These are phyloP conservation scores for Dissophora ornata DNA, from an alignment of 192 early-diverging fungal genomes.

Conservation along the genomic window DNA sequence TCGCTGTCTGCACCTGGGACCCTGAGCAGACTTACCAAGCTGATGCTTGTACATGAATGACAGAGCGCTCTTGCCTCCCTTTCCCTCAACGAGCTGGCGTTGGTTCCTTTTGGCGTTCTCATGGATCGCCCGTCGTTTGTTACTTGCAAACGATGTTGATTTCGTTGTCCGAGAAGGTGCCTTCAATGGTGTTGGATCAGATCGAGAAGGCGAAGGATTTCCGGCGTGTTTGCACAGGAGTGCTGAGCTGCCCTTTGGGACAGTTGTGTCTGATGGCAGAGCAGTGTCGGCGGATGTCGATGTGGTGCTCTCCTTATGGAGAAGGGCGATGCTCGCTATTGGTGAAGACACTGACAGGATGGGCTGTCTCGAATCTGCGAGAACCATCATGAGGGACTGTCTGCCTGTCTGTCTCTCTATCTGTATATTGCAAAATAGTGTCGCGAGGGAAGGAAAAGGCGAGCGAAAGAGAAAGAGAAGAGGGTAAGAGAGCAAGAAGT, in stretches of 20 bases:
- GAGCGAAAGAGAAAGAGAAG: too few species aligned
- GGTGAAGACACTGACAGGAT: conserved; percentile 24
- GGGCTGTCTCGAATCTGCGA: conserved; percentile 23
- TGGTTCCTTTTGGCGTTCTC: conserved; percentile 36
- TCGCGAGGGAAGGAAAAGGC: too few species aligned
- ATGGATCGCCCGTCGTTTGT: conserved; percentile 9
- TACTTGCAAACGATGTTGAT: neutral
- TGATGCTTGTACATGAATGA: conserved; percentile 52
- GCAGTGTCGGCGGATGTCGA: neutral
- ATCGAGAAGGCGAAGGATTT: neutral
- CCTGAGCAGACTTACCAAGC: conserved; percentile 24
- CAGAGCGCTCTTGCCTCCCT: conserved; percentile 20
- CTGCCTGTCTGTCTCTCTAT: too few species aligned
- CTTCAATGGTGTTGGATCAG: neutral
- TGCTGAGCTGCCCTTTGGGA: neutral
- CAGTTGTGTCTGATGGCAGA: neutral
- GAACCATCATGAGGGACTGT: conserved; percentile 26
- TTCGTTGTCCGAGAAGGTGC: neutral
- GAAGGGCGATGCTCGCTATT: conserved; percentile 16
- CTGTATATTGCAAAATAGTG: too few species aligned
- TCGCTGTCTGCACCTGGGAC: too few species aligned
- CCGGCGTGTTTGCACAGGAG: too few species aligned
- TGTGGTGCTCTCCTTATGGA: conserved; percentile 17
- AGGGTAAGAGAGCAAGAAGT: too few species aligned
- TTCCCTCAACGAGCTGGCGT: conserved; percentile 7